Evolutionary conservation across 1,284 basidiomycete species (phyloP).

Genomic region (Stereum hirsutum): DNA sequence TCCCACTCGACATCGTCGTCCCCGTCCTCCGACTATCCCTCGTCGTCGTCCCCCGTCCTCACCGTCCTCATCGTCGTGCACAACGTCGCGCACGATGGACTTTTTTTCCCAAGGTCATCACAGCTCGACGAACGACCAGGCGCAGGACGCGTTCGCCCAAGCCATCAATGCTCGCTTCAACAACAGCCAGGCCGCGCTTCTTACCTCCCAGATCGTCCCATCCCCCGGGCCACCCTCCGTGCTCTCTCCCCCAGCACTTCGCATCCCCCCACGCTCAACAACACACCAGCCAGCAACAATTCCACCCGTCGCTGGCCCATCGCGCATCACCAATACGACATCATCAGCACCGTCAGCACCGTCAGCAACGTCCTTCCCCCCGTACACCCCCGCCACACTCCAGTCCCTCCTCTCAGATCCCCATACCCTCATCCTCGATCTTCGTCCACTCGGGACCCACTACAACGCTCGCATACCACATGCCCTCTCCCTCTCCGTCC

Average conservation of each 20-base stretch:
- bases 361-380: slow-evolving; percentile 8
- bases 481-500: slow-evolving; percentile 87
- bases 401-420: slow-evolving; percentile 22
- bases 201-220: neutral
- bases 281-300: slow-evolving; percentile 4
- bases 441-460: slow-evolving; percentile 76
- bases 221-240: neutral
- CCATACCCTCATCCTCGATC: slow-evolving; percentile 65
- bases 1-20: no score
- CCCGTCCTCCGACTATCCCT: no score
- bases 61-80: no score
- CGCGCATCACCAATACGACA: neutral
- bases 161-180: slow-evolving; percentile 15
- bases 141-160: slow-evolving; percentile 14
- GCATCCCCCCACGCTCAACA: slow-evolving; percentile 3
- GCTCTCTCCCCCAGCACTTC: neutral
- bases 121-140: slow-evolving; percentile 3
- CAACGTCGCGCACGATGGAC: slow-evolving; percentile 8
- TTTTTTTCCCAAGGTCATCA: slow-evolving; percentile 12
- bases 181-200: neutral
- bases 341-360: slow-evolving; percentile 1
- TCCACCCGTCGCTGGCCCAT: slow-evolving; percentile 1
- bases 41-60: no score
- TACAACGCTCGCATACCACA: slow-evolving; percentile 52
- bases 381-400: slow-evolving; percentile 23